A percentile compares a stretch with the other conserved stretches of the same genome.
Evolutionary conservation across 345 rosid genomes (phyloP).

Genomic region (Psidium friedrichsthalianum): DNA sequence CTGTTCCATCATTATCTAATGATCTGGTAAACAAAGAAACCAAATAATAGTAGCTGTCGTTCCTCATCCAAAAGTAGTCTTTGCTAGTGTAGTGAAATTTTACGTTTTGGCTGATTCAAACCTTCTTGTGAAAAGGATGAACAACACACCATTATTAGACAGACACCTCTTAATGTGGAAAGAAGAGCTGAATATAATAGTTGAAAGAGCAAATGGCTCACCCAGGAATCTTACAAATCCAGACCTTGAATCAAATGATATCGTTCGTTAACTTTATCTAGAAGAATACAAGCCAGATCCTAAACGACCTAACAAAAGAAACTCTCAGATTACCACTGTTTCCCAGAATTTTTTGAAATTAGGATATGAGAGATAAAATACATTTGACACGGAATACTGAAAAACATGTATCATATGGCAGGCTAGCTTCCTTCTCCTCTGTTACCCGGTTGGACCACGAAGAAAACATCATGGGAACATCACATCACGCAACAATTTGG

Average conservation of each 20-base stretch:
- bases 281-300: neutral
- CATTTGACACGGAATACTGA: neutral
- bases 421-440: neutral
- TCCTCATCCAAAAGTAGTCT: neutral
- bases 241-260: neutral
- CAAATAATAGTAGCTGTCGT: neutral
- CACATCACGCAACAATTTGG: conserved; percentile 74
- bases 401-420: neutral
- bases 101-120: neutral
- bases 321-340: neutral
- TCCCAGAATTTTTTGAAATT: neutral
- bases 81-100: neutral
- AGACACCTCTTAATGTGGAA: neutral
- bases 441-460: neutral
- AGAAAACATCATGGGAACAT: conserved; percentile 1
- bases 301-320: neutral
- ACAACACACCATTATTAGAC: neutral
- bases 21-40: neutral
- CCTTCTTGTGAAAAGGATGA: neutral
- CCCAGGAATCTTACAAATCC: neutral
- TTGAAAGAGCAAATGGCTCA: neutral
- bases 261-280: neutral
- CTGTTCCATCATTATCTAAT: neutral
- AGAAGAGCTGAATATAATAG: neutral
- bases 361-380: neutral